Conservation (phyloP, 129 eudicot genomes). For the Artemisia tridentata region DNA sequence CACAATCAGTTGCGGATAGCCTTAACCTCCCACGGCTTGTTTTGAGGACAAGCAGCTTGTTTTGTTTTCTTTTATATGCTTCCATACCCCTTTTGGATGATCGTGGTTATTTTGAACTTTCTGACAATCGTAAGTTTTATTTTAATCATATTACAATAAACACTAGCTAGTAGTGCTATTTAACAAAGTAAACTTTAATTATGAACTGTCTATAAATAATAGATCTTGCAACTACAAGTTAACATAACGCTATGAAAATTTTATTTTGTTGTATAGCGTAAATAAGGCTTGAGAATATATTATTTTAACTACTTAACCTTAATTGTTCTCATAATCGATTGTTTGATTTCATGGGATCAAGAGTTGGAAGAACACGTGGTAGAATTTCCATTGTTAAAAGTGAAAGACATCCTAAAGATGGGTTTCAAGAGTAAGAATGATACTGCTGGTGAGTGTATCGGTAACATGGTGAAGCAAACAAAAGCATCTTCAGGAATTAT, state of each 20-base stretch:
- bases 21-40: conserved; percentile 44
- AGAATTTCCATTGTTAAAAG: conserved; percentile 19
- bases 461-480: conserved; percentile 23
- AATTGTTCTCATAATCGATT: background rate
- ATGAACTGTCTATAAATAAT: no score
- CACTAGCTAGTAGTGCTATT: no score
- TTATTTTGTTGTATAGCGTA: no score
- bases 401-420: conserved; percentile 29
- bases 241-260: no score
- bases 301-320: background rate
- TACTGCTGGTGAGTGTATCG: background rate
- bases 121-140: conserved; percentile 5
- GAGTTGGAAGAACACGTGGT: conserved; percentile 12
- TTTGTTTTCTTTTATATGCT: conserved; percentile 26
- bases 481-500: conserved; percentile 36
- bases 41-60: conserved; percentile 46
- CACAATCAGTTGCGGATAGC: conserved; percentile 40
- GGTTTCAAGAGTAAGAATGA: conserved; percentile 19
- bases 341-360: background rate
- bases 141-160: background rate
- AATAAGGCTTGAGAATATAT: background rate
- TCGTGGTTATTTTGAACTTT: conserved; percentile 37
- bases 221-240: no score
- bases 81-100: conserved; percentile 34
- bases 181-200: no score